These are phyloP conservation scores for Aaosphaeria pasadenensis DNA, from an alignment of 2,329 filamentous ascomycete species.

Conservation along the genomic window DNA sequence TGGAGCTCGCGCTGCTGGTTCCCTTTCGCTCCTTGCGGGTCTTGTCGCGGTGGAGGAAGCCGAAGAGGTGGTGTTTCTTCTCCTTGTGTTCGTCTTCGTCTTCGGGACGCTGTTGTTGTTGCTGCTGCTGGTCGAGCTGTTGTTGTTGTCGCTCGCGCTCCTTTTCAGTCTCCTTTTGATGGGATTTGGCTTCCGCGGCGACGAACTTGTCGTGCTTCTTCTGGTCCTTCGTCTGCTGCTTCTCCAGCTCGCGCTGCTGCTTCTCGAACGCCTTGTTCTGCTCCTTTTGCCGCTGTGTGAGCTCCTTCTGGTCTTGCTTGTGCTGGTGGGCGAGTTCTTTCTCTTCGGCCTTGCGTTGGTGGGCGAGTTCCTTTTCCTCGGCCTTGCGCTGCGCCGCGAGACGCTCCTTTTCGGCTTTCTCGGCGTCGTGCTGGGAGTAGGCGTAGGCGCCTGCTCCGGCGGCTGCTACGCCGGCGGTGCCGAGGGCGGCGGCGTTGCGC, in stretches of 20 bases:
- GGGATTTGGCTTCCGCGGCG: constrained; percentile 17
- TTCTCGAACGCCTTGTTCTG: constrained; percentile 16
- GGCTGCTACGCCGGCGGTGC: constrained; percentile 10
- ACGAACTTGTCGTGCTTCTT: constrained; percentile 14
- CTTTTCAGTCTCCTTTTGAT: constrained; percentile 17
- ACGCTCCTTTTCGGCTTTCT: constrained; percentile 26
- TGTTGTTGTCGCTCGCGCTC: constrained; percentile 14
- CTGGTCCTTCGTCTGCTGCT: constrained; percentile 19
- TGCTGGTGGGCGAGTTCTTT: constrained; percentile 15
- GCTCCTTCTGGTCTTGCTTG: constrained; percentile 15
- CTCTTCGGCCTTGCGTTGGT: constrained; percentile 13
- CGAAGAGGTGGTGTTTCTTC: constrained; percentile 38
- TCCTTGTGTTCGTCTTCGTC: constrained; percentile 29
- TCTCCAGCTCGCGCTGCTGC: constrained; percentile 12
- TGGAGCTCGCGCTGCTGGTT: not conserved
- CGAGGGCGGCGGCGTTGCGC: constrained; percentile 23
- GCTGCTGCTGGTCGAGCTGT: constrained; percentile 6
- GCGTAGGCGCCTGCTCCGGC: constrained; percentile 16
- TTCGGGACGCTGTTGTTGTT: constrained; percentile 7
- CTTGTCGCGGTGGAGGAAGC: constrained; percentile 43
- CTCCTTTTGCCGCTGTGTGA: constrained; percentile 12
- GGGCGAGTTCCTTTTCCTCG: constrained; percentile 22
- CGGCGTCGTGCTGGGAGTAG: constrained; percentile 20
- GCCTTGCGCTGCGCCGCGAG: constrained; percentile 16
- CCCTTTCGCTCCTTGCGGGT: constrained; percentile 20